Percentiles rank a stretch among this genome's conserved stretches.
Conservation (phyloP, 1,284 basidiomycete species). For the Puccinia triticina region DNA sequence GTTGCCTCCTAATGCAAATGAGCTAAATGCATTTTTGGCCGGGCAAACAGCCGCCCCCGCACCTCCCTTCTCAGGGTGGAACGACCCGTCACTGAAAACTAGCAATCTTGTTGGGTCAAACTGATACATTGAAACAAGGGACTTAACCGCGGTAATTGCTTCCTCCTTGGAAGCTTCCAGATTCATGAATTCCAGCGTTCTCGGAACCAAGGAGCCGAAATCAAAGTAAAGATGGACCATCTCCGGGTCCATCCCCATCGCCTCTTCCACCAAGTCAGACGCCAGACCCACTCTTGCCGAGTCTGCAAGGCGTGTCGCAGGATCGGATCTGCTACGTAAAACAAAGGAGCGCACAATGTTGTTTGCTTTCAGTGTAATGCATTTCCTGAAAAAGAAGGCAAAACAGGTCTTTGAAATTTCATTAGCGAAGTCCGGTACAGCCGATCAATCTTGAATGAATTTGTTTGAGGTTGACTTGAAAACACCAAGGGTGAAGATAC, state of each 20-base stretch:
- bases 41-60: not conserved
- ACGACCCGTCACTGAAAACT: not conserved
- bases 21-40: not conserved
- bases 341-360: not conserved
- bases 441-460: not conserved
- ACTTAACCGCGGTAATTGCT: not conserved
- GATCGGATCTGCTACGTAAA: not conserved
- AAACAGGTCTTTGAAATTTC: not conserved
- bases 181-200: not conserved
- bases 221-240: not conserved
- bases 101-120: not conserved
- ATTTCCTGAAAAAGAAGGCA: not conserved
- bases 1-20: not conserved
- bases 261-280: not conserved
- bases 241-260: not conserved
- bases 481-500: not conserved
- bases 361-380: not conserved
- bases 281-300: not conserved
- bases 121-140: not conserved
- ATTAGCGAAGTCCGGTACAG: too few relatives aligned
- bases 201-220: not conserved
- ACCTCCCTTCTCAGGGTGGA: not conserved
- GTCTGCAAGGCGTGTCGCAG: not conserved
- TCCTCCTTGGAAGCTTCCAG: slow-evolving; percentile 1
- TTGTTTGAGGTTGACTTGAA: not conserved